Conservation (phyloP, 306 rosid species). For the Potentilla sterilis region DNA sequence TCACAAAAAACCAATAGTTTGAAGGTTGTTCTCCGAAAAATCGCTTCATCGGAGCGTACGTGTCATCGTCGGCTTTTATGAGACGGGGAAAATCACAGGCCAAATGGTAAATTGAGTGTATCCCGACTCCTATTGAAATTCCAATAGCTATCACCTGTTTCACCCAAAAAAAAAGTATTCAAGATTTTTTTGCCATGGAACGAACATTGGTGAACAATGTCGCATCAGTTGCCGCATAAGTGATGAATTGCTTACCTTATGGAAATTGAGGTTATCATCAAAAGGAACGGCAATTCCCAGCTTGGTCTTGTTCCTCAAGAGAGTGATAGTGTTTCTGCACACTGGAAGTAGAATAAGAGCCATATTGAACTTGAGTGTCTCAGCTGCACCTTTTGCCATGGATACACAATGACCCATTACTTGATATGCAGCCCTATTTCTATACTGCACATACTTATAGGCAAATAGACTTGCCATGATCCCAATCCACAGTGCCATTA, state of each 20-base stretch:
- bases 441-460: slow-evolving; percentile 49
- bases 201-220: too few relatives aligned
- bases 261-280: slow-evolving; percentile 60
- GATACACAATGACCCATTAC: slow-evolving; percentile 60
- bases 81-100: slow-evolving; percentile 54
- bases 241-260: slow-evolving; percentile 24
- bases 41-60: slow-evolving; percentile 36
- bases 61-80: slow-evolving; percentile 28
- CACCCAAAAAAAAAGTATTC: neutral
- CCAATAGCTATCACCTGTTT: slow-evolving; percentile 37
- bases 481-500: slow-evolving; percentile 50
- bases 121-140: slow-evolving; percentile 38
- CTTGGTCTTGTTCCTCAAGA: slow-evolving; percentile 59
- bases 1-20: slow-evolving; percentile 47
- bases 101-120: slow-evolving; percentile 42
- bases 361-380: slow-evolving; percentile 68
- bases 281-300: slow-evolving; percentile 43
- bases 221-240: neutral
- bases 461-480: slow-evolving; percentile 40
- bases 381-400: slow-evolving; percentile 65
- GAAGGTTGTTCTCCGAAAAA: slow-evolving; percentile 49
- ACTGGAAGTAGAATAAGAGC: slow-evolving; percentile 56
- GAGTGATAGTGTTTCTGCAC: slow-evolving; percentile 58
- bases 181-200: too few relatives aligned
- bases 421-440: slow-evolving; percentile 29